Conservation (phyloP, 2,329 filamentous ascomycete species). For the Penicillium sp. region DNA sequence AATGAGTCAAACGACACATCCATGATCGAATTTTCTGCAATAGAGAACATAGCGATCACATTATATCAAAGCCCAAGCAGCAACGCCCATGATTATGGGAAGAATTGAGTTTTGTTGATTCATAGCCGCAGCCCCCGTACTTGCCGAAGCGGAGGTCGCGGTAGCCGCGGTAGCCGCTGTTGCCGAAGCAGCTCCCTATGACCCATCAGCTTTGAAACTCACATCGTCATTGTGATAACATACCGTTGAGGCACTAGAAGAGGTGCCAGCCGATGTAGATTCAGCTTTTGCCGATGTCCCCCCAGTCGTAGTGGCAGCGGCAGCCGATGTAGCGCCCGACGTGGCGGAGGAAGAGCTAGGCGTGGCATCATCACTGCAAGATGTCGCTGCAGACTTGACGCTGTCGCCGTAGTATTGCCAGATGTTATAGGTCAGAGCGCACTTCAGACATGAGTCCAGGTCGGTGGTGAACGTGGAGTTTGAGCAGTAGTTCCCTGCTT, state of each 20-base stretch:
- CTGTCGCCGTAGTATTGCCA: constrained; percentile 48
- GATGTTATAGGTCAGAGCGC: constrained; percentile 47
- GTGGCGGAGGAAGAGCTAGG: background rate
- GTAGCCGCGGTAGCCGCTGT: background rate
- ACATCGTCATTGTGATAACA: background rate
- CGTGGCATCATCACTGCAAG: constrained; percentile 29
- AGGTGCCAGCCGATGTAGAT: background rate
- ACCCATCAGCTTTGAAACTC: background rate
- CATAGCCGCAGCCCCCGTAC: background rate
- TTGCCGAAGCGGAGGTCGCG: background rate
- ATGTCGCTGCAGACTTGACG: constrained; percentile 40
- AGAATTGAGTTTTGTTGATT: constrained; percentile 1
- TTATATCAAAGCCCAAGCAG: constrained; percentile 1
- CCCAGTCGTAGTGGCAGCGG: background rate
- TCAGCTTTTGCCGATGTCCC: background rate
- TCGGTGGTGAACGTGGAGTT: constrained; percentile 29
- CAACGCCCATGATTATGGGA: background rate
- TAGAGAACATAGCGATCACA: background rate
- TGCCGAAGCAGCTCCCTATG: background rate
- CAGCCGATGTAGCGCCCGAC: background rate
- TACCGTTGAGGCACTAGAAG: background rate
- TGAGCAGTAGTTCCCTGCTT: constrained; percentile 28
- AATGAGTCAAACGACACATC: background rate
- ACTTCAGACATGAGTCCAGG: constrained; percentile 42
- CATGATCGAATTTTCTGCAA: background rate